Percentiles rank a stretch among this genome's conserved stretches.
phyloP scores from a whole-genome alignment of 2,329 filamentous ascomycete genomes.

The Uncinocarpus reesii region DNA sequence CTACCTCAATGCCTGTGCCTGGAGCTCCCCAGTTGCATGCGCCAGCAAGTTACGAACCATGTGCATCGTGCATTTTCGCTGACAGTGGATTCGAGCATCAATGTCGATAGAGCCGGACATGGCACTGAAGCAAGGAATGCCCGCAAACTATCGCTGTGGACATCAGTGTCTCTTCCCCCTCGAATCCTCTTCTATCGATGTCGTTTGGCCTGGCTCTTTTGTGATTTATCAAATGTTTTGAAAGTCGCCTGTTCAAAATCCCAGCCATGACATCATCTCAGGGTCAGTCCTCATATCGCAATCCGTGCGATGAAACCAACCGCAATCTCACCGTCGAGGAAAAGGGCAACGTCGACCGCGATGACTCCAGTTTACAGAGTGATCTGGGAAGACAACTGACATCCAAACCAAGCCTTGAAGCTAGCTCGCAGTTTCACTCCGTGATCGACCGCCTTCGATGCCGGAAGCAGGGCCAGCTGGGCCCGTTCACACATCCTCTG shows the following conservation, averaged over 20 bases:
- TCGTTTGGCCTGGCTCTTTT: too few species aligned
- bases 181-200: too few species aligned
- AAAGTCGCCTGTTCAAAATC: neutral
- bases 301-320: neutral
- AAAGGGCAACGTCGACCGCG: neutral
- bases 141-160: too few species aligned
- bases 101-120: too few species aligned
- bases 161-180: too few species aligned
- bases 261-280: neutral
- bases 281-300: too few species aligned
- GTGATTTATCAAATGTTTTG: neutral
- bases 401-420: neutral
- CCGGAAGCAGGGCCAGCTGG: neutral
- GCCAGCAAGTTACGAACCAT: too few species aligned
- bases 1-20: too few species aligned
- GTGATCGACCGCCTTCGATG: neutral
- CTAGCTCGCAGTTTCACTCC: neutral
- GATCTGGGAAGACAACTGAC: neutral
- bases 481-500: neutral
- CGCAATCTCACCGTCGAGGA: neutral
- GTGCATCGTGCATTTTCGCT: too few species aligned
- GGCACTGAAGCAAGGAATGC: too few species aligned
- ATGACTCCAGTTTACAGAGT: neutral
- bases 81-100: too few species aligned
- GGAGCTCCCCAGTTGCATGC: too few species aligned